Percentiles rank a stretch among this genome's conserved stretches.
Conservation (phyloP, 1,139 yeast genomes). For the Magnusiomyces suaveolens region DNA sequence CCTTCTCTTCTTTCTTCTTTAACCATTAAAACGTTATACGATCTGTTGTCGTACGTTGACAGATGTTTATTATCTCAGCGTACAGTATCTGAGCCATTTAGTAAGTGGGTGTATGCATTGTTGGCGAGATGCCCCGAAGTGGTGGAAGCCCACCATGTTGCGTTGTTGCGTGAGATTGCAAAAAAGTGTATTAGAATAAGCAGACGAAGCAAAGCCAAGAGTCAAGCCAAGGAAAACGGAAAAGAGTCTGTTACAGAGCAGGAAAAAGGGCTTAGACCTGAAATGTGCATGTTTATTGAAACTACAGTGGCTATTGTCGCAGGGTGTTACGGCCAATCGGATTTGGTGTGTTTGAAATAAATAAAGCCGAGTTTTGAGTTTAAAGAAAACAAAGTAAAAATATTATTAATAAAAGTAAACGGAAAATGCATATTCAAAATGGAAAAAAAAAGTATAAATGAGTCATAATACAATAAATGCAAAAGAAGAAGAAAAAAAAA, state of each 20-base stretch:
- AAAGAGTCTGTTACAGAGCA: neutral
- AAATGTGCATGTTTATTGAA: constrained; percentile 20
- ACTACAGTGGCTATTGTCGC: constrained; percentile 28
- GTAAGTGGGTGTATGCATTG: constrained; percentile 35
- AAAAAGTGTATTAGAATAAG: constrained; percentile 25
- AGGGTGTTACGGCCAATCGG: constrained; percentile 31
- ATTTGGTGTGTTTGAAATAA: no score
- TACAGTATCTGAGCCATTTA: constrained; percentile 18
- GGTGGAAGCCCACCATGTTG: constrained; percentile 32
- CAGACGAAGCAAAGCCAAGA: neutral
- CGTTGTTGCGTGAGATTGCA: constrained; percentile 35
- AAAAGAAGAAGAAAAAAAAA: neutral
- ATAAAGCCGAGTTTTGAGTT: no score
- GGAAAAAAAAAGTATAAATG: neutral
- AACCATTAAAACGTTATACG: constrained; percentile 13
- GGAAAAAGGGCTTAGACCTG: neutral
- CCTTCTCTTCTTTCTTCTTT: constrained; percentile 1
- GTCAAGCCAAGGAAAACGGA: neutral
- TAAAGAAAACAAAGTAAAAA: neutral
- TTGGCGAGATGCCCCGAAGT: constrained; percentile 34
- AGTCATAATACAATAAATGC: neutral
- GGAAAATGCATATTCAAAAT: no score
- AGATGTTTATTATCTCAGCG: constrained; percentile 23
- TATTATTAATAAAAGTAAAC: neutral
- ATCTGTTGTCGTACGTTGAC: constrained; percentile 22